A percentile compares a stretch with the other conserved stretches of the same genome.
Evolutionary conservation across 2,329 filamentous ascomycete genomes (phyloP).

Genomic region (Diaporthe sp.): DNA sequence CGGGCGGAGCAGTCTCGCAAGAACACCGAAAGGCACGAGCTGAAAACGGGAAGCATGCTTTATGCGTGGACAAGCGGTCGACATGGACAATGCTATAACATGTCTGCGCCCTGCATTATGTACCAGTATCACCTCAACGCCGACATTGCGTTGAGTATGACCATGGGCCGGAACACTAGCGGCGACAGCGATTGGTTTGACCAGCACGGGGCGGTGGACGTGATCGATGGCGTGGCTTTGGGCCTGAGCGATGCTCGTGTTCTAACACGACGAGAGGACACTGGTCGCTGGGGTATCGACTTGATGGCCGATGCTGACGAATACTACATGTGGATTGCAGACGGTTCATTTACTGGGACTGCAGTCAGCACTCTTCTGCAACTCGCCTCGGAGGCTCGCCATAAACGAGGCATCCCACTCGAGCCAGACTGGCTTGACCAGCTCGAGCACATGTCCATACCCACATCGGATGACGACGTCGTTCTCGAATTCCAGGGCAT

Average conservation of each 20-base stretch:
- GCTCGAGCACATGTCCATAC: conserved; percentile 40
- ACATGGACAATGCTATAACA: conserved; percentile 76
- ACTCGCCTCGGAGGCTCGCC: conserved; percentile 32
- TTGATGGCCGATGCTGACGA: conserved; percentile 44
- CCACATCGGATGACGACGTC: conserved; percentile 53
- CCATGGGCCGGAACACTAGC: conserved; percentile 46
- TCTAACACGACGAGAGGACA: conserved; percentile 40
- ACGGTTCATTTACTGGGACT: conserved; percentile 37
- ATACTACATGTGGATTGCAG: conserved; percentile 40
- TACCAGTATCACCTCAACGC: conserved; percentile 81
- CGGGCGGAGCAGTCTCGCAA: conserved; percentile 64
- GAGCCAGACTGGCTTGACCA: conserved; percentile 36
- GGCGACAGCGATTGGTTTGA: conserved; percentile 44
- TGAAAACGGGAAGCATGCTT: conserved; percentile 66
- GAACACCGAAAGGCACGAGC: conserved; percentile 69
- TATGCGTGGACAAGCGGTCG: conserved; percentile 78
- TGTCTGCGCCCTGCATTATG: conserved; percentile 73
- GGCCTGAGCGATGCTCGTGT: conserved; percentile 35
- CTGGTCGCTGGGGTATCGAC: conserved; percentile 41
- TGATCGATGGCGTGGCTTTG: conserved; percentile 37
- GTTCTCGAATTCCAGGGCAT: conserved; percentile 76
- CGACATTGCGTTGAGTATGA: conserved; percentile 69
- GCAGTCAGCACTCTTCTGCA: conserved; percentile 37
- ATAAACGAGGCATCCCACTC: conserved; percentile 27
- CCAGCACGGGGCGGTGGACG: conserved; percentile 35